Conservation (phyloP, 2,329 filamentous ascomycete species). For the Sporothrix protearum region DNA sequence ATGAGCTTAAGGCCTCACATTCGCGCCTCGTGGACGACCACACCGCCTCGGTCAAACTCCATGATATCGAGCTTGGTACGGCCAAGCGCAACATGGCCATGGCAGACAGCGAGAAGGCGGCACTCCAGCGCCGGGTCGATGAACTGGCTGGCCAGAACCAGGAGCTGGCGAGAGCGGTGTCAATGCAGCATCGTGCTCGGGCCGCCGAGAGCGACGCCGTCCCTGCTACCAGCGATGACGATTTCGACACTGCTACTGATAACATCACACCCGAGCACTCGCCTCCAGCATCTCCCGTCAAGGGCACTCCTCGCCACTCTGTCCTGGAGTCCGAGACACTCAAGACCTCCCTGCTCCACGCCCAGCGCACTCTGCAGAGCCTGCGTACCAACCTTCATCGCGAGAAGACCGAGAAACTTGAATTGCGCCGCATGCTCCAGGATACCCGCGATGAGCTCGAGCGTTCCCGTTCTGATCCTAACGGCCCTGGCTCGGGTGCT, state of each 20-base stretch:
- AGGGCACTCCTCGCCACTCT: slow-evolving; percentile 84
- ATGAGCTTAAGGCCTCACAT: slow-evolving; percentile 79
- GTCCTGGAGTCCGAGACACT: slow-evolving; percentile 94
- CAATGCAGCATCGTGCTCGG: slow-evolving; percentile 63
- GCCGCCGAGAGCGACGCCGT: slow-evolving; percentile 60
- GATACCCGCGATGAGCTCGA: slow-evolving; percentile 91
- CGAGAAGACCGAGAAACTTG: slow-evolving; percentile 97
- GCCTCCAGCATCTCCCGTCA: slow-evolving; percentile 83
- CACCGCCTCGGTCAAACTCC: slow-evolving; percentile 69
- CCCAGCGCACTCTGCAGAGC: slow-evolving; percentile 94
- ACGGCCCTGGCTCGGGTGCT: slow-evolving; percentile 36
- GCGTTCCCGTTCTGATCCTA: slow-evolving; percentile 57
- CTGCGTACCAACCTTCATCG: slow-evolving; percentile 92
- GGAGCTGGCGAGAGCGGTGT: slow-evolving; percentile 80
- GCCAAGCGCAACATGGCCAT: slow-evolving; percentile 75
- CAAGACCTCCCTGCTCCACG: slow-evolving; percentile 89
- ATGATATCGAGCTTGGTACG: slow-evolving; percentile 82
- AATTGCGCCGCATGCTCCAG: slow-evolving; percentile 90
- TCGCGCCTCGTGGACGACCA: slow-evolving; percentile 80
- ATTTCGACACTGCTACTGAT: slow-evolving; percentile 62
- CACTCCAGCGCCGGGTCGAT: slow-evolving; percentile 79
- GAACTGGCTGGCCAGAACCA: slow-evolving; percentile 86
- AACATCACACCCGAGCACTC: slow-evolving; percentile 81
- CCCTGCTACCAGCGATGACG: slow-evolving; percentile 58
- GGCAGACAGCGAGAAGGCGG: slow-evolving; percentile 73